phyloP scores from a whole-genome alignment of 768 basidiomycete species.

The Hygrophorus russula region DNA sequence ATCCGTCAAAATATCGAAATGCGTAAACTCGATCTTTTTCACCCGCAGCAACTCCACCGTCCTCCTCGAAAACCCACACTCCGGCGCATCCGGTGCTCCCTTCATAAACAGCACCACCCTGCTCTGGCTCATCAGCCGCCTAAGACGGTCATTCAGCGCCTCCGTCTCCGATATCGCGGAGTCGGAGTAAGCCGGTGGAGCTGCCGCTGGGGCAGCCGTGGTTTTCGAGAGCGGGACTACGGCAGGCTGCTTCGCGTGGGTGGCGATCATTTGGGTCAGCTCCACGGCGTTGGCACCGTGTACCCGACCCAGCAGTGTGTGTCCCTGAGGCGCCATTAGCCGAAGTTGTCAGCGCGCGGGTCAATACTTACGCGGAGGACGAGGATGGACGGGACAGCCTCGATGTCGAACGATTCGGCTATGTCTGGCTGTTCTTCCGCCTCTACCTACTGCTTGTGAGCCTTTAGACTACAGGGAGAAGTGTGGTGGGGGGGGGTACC shows the following conservation, averaged over 20 bases:
- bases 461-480: background rate
- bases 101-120: slow-evolving; percentile 88
- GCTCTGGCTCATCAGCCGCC: slow-evolving; percentile 64
- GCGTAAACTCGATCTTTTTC: slow-evolving; percentile 51
- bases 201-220: slow-evolving; percentile 26
- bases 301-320: slow-evolving; percentile 70
- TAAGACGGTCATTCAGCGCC: slow-evolving; percentile 55
- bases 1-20: slow-evolving; percentile 78
- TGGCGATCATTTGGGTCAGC: slow-evolving; percentile 50
- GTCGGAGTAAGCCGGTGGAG: slow-evolving; percentile 13
- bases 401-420: slow-evolving; percentile 84
- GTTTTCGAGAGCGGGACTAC: slow-evolving; percentile 40
- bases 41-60: slow-evolving; percentile 59
- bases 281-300: slow-evolving; percentile 66
- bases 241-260: slow-evolving; percentile 28
- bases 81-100: slow-evolving; percentile 63
- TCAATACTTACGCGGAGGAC: slow-evolving; percentile 55
- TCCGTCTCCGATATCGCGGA: slow-evolving; percentile 43
- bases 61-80: slow-evolving; percentile 79
- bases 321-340: slow-evolving; percentile 46
- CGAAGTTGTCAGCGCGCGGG: background rate
- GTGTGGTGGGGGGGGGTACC: slow-evolving; percentile 25
- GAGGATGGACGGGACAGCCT: slow-evolving; percentile 79
- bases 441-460: slow-evolving; percentile 47
- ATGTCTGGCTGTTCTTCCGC: slow-evolving; percentile 77